phyloP scores from a whole-genome alignment of 768 basidiomycete species.

The Hypholoma fasciculare region DNA sequence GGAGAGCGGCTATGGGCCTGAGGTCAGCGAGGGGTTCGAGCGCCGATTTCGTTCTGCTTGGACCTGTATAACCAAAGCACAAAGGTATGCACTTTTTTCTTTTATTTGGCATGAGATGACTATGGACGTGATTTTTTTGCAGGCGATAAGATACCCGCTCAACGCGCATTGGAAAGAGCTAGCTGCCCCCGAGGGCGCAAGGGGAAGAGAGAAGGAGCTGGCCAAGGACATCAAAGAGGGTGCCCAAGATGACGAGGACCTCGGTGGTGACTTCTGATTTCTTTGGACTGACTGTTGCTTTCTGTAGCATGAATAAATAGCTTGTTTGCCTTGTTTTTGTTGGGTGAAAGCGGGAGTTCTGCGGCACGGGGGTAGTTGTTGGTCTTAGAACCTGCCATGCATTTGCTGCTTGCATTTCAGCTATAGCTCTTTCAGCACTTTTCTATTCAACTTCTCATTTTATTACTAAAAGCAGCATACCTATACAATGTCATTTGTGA shows the following conservation, averaged over 20 bases:
- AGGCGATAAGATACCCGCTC: conserved; percentile 98
- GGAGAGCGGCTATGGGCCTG: conserved; percentile 88
- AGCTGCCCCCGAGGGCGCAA: conserved; percentile 84
- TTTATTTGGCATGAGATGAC: neutral
- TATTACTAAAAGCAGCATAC: neutral
- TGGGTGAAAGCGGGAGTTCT: neutral
- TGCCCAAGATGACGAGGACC: conserved; percentile 82
- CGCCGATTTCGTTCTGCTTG: conserved; percentile 85
- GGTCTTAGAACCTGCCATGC: neutral
- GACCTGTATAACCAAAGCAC: conserved; percentile 97
- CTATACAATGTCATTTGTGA: conserved; percentile 35
- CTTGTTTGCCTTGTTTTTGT: neutral
- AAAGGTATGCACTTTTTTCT: conserved; percentile 58
- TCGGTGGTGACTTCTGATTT: conserved; percentile 47
- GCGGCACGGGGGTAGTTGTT: neutral
- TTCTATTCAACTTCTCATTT: neutral
- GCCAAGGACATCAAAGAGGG: conserved; percentile 92
- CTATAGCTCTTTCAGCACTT: neutral
- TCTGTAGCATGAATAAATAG: neutral
- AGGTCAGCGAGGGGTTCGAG: conserved; percentile 86
- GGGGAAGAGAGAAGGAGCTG: conserved; percentile 92
- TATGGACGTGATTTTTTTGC: neutral
- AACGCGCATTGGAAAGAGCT: conserved; percentile 96
- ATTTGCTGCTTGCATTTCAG: neutral
- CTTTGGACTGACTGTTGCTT: neutral